Base-by-base conservation (phyloP, 2,329 filamentous ascomycete genomes). In the Diaporthe vexans region DNA sequence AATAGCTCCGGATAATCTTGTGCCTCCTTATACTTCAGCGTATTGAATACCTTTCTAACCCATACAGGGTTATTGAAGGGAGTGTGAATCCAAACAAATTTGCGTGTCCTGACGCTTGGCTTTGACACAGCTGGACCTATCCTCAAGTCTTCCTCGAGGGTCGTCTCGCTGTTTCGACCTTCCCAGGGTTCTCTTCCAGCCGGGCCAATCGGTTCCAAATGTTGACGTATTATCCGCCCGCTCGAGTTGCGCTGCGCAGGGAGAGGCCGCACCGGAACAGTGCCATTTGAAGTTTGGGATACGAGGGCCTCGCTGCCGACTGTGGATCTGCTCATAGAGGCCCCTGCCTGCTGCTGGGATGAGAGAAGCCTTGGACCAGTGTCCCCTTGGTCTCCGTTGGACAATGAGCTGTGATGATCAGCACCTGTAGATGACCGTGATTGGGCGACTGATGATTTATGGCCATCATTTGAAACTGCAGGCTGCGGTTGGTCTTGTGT, bases 81-180 rank as follows among this genome's bases (percentile, higher is more conserved):
- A 11, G 88, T 76, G 79, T 90, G 88, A 52, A 89, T 84, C 88
- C 88, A 89, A 72, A 87, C 84, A 74, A 89, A 89, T 76, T 85
- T 88, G 33, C 85, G 82, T 52, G 77, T 80, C 40, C 35, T 35
- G 24, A 33, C 51, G 10, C 72, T 73, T 8, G 81, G 79, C 67
- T 81, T 78, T 0, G 26, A 24, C 3, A 24, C 19, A 8, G 43
- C n/a, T 0, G 68, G 51, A 15, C 13, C 29, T 10, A 33, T 19
- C 19, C 54, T 46, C 40, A 29, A 59, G n/a, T 71, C 68, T 19
- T 71, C 26, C 1, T 33, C 26, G 15, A 48, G 59, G 2, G 54
- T 37, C 1, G 54, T 46, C 26, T 71, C 54, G 29, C 68, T 59
- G 21, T 26, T 43, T 1, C 26, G 40, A 17, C 17, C 40, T 43